Evolutionary conservation across 441 rosid species (phyloP), one percentile per base, ranked within the genome.

Genomic region (Gossypium trilobum): DNA sequence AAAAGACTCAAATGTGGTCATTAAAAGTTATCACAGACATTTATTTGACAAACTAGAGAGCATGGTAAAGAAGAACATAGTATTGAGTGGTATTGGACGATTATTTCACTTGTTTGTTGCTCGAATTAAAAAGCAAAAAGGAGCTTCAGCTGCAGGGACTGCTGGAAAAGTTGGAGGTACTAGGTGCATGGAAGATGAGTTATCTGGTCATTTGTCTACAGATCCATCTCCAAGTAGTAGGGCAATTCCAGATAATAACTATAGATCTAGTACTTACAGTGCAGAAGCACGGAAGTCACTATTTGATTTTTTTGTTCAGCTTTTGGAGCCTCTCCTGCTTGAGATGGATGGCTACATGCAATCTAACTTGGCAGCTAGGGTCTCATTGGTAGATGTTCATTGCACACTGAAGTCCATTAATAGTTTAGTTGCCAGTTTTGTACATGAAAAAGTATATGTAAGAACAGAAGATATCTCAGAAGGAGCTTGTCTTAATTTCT

Each of bases 1-100:
- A 7, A 78, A 82, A 55, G 82, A 75, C 77, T 75, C 77, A 57
- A 88, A 80, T 79, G 79, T 75, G 14, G 67, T 78, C n/a, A 61
- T 85, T 65, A 79, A 78, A 81, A 91, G 99, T 83, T 91, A 95
- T 74, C 98, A 95, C 42, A 83, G 95, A 70, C 92, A 91, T 84
- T 85, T 91, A 51, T 90, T 93, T 81, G 83, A 86, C 73, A 88
- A 84, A 82, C 79, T 91, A 55, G 83, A 87, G 76, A 76, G 70
- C 69, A 80, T 90, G 68, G 56, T 85, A 57, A 72, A 86, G 86
- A 82, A 84, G 67, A 80, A 79, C 56, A 31, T 71, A 74, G 85
- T 73, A 13, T 73, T 84, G 83, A 82, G 82, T 73, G 87, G 94
- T 73, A 71, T 87, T 6, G 98, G 97, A 27, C 82, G 80, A 64